A percentile compares a stretch with the other conserved stretches of the same genome.
phyloP scores from a whole-genome alignment of 345 rosid species.

The Gossypium arboreum region DNA sequence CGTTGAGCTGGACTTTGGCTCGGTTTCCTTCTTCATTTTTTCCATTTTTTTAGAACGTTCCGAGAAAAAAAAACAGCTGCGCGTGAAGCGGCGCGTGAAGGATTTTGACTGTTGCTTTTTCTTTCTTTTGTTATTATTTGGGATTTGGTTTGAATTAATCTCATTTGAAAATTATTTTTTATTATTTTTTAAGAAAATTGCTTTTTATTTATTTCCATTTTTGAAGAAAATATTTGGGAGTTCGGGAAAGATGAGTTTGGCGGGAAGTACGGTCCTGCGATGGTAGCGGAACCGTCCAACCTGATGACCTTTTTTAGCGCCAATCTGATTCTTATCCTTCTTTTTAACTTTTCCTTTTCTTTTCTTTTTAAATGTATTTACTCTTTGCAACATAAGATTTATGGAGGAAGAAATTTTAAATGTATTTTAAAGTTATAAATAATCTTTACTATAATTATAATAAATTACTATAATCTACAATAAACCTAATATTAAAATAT shows the following conservation, averaged over 20 bases:
- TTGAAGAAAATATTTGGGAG: neutral
- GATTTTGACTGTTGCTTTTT: neutral
- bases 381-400: too few relatives aligned
- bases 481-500: too few relatives aligned
- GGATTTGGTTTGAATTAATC: neutral
- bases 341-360: neutral
- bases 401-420: too few relatives aligned
- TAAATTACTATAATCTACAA: too few relatives aligned
- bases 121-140: neutral
- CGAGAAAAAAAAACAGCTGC: neutral
- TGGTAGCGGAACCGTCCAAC: neutral
- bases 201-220: neutral
- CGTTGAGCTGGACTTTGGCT: conserved; percentile 3
- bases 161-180: neutral
- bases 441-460: too few relatives aligned
- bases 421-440: too few relatives aligned
- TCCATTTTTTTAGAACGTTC: conserved; percentile 1
- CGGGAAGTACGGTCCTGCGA: neutral
- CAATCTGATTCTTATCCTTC: neutral
- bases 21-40: conserved; percentile 1
- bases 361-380: neutral
- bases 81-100: neutral
- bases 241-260: neutral
- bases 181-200: neutral
- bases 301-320: neutral